Percentiles rank a stretch among this genome's conserved stretches.
phyloP scores from a whole-genome alignment of 306 rosid species.

The Vigna nakashimae region DNA sequence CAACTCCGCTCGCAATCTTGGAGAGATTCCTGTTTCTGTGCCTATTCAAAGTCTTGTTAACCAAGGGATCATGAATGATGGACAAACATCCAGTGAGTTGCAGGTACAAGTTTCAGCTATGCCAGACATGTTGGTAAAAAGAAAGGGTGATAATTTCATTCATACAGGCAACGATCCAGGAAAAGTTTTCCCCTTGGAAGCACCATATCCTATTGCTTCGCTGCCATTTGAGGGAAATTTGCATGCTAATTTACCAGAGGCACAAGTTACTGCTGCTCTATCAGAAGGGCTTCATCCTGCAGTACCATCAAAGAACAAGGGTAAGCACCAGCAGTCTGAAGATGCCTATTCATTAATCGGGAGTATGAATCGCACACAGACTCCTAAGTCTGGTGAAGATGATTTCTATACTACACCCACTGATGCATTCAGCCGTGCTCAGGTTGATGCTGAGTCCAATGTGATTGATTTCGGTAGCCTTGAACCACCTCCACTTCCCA shows the following conservation, averaged over 20 bases:
- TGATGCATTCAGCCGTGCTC: conserved; percentile 56
- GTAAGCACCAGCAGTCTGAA: conserved; percentile 59
- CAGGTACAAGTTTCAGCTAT: conserved; percentile 56
- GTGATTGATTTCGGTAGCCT: conserved; percentile 66
- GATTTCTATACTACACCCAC: conserved; percentile 52
- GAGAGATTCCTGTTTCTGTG: conserved; percentile 51
- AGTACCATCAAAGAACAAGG: conserved; percentile 58
- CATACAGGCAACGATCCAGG: conserved; percentile 56
- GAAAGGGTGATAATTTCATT: conserved; percentile 55
- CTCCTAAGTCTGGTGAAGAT: conserved; percentile 59
- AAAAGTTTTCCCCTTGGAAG: conserved; percentile 46
- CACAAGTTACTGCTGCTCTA: conserved; percentile 46
- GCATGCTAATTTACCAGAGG: conserved; percentile 53
- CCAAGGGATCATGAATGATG: conserved; percentile 55
- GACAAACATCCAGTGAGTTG: conserved; percentile 44
- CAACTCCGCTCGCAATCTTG: conserved; percentile 44
- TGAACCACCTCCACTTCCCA: conserved; percentile 76
- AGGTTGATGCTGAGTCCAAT: conserved; percentile 60
- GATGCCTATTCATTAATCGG: conserved; percentile 53
- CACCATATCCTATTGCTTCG: conserved; percentile 49
- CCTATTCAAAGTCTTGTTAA: conserved; percentile 52
- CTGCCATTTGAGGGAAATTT: conserved; percentile 48
- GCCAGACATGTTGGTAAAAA: conserved; percentile 50
- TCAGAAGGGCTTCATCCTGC: conserved; percentile 49
- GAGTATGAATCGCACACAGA: conserved; percentile 55